Base-by-base conservation (phyloP, 2,329 filamentous ascomycete species). In the Arthroderma uncinatum region DNA sequence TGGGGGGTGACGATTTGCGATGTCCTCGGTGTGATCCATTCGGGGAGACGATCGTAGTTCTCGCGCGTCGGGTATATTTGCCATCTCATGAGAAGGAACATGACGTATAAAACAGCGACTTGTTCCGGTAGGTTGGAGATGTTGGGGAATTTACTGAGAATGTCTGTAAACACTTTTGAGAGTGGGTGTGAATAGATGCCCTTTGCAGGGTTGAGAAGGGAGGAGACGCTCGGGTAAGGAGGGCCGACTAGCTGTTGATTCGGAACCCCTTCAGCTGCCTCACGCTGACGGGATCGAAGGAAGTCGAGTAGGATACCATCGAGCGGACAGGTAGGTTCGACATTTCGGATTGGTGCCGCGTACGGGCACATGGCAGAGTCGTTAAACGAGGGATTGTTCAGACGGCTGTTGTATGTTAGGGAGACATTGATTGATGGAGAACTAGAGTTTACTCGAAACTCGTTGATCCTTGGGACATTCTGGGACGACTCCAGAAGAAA, bases 41-140 rank as follows among this genome's bases (percentile, higher is more conserved):
- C 77, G 0, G 90, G 89, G 9, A 95, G 73, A 2, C 86, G 79
- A 23, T 89, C 82, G 69, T 87, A 91, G 72, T 90, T 94, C 63
- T 90, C 85, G 59, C 79, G 78, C 0, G 87, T 88, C 0, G 89
- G 89, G 28, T 82, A 82, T 57, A 95, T 86, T 68, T 89, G 84
- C 88, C 90, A 95, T 42, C 85, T 81, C 84, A 93, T 89, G 61
- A 90, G 68, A 33, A 91, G 78, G 71, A 94, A 95, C 87, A 95
- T 94, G 66, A 86, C 76, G 68, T 91, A 94, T 6, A 95, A 78
- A 5, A 89, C 82, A 7, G 86, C 89, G 0, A 94, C 82, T 64
- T 87, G 85, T 71, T 95, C 89, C 0, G 90, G 89, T 0, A 94
- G 78, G n/a, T 78, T 79, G 2, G 79, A 81, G 30, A 95, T 82